Evolutionary conservation across 345 rosid genomes (phyloP).

Genomic region (Camelina hispida): DNA sequence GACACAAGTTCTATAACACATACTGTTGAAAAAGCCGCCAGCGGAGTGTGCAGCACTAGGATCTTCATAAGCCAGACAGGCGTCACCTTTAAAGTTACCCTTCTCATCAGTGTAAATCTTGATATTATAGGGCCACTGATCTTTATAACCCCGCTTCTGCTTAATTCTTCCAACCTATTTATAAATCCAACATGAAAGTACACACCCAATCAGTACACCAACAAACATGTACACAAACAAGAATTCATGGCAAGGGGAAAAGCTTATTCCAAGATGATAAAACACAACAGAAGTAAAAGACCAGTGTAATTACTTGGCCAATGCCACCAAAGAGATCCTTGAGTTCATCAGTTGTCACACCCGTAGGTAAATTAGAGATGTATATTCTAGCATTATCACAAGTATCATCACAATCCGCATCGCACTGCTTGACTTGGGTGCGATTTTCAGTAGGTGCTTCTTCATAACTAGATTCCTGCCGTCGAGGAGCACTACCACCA

Average conservation of each 20-base stretch:
- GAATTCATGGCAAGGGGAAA: slow-evolving; percentile 7
- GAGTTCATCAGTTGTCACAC: slow-evolving; percentile 89
- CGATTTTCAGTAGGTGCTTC: slow-evolving; percentile 52
- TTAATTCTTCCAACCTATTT: slow-evolving; percentile 89
- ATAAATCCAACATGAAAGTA: slow-evolving; percentile 14
- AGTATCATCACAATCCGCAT: slow-evolving; percentile 73
- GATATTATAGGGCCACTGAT: slow-evolving; percentile 98
- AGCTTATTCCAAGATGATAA: not conserved
- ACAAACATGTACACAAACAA: slow-evolving; percentile 23
- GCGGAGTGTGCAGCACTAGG: slow-evolving; percentile 96
- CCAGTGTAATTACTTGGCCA: slow-evolving; percentile 77
- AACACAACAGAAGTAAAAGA: slow-evolving; percentile 40
- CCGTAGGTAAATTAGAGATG: slow-evolving; percentile 94
- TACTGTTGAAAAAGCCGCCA: slow-evolving; percentile 89
- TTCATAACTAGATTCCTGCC: slow-evolving; percentile 60
- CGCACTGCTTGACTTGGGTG: slow-evolving; percentile 82
- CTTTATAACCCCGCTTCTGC: slow-evolving; percentile 97
- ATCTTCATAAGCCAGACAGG: slow-evolving; percentile 89
- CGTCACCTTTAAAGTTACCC: slow-evolving; percentile 94
- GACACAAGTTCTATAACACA: slow-evolving; percentile 20
- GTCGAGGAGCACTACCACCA: slow-evolving; percentile 60
- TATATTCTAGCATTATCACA: slow-evolving; percentile 96
- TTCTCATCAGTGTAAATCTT: slow-evolving; percentile 92
- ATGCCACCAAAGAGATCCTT: slow-evolving; percentile 95
- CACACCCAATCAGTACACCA: slow-evolving; percentile 26